Base-by-base conservation (phyloP, 129 eudicot species). In the Smallanthus sonchifolius region DNA sequence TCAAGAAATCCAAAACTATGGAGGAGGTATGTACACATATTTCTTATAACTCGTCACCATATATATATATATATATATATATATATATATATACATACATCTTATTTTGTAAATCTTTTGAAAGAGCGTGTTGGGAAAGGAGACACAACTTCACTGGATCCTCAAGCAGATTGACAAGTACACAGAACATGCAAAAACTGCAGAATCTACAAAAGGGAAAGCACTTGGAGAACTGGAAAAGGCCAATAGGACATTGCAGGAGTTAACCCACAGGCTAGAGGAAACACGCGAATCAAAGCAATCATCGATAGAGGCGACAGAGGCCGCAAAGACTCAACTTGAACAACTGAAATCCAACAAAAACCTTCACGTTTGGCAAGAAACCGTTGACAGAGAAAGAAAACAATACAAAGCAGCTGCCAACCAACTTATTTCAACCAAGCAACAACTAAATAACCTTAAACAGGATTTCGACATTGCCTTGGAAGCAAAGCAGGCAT, bases 391-490 rank as follows among this genome's bases (percentile, higher is more conserved):
- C 19, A 76, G 48, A 0, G 86, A 84, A 67, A 78, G 84, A 75
- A 87, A 82, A 28, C 87, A 73, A 54, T 91, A 91, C 67, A 91
- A 76, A 74, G 80, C 84, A 16, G 70, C 86, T 28, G 71, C 88
- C 3, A 88, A 70, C 49, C 87, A 95, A 45, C 92, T 91, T 28
- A 85, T 56, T 75, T 72, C 74, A 2, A 71, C 71, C 13, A 91
- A 95, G 69, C 91, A 95, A 77, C 92, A 95, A 77, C 88, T 91
- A 20, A 84, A 83, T 17, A 91, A 75, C 75, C 85, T 95, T 34
- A 82, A 82, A 55, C 91, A 80, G 75, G 97, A 95, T 65, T 95
- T 83, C 6, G 92, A 95, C 35, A 77, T 67, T 10, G 91, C 96
- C 3, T 60, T 83, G 76, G 87, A 72, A 77, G 85, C 85, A 7